Conservation (phyloP, 495 filamentous ascomycete species). For the Penicillium soppii region DNA sequence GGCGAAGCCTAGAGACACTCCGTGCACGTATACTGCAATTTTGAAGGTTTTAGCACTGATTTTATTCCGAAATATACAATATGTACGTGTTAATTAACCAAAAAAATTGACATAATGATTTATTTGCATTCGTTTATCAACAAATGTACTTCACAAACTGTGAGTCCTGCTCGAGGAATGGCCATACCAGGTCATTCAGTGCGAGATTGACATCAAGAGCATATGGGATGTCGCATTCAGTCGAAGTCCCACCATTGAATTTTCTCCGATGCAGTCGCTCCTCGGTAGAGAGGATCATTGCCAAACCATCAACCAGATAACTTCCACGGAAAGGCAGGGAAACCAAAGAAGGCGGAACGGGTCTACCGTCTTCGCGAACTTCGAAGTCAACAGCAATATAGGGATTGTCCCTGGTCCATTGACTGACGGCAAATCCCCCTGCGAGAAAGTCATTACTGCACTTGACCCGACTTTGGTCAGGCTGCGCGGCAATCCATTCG, state of each 20-base stretch:
- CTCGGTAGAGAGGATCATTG: neutral
- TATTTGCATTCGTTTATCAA: too few species aligned
- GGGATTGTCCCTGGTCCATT: neutral
- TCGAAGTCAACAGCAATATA: neutral
- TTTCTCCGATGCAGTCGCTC: neutral
- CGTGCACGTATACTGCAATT: too few species aligned
- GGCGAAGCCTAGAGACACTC: too few species aligned
- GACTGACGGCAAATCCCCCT: neutral
- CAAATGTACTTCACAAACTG: neutral
- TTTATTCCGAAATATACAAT: too few species aligned
- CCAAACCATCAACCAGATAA: neutral
- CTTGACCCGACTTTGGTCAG: neutral
- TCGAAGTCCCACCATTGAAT: neutral
- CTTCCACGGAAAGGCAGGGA: neutral
- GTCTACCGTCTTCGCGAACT: neutral
- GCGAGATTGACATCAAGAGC: constrained; percentile 1
- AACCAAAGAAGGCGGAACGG: neutral
- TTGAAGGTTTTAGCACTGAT: too few species aligned
- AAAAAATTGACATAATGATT: too few species aligned
- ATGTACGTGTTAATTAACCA: too few species aligned
- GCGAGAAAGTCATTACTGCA: neutral
- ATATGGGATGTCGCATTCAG: neutral
- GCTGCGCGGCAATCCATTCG: constrained; percentile 1
- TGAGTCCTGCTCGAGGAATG: neutral
- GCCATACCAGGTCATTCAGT: neutral